phyloP scores from a whole-genome alignment of 768 basidiomycete species.

The Kwoniella sp. region DNA sequence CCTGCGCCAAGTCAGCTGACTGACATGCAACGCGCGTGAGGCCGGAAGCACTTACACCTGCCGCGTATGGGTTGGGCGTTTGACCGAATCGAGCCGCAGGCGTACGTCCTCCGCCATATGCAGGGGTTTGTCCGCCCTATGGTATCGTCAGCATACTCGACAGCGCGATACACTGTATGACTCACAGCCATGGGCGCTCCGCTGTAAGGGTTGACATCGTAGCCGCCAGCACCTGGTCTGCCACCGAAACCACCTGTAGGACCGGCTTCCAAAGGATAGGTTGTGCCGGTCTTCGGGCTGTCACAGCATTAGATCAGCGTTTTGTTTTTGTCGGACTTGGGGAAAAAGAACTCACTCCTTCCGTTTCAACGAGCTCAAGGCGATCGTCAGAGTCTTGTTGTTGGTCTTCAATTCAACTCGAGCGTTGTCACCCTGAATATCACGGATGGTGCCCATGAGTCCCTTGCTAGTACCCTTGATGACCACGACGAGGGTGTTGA shows the following conservation, averaged over 20 bases:
- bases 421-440: conserved; percentile 79
- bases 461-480: conserved; percentile 87
- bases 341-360: conserved; percentile 69
- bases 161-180: neutral
- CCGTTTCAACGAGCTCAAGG: conserved; percentile 70
- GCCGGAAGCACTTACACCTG: conserved; percentile 7
- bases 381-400: conserved; percentile 82
- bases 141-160: conserved; percentile 7
- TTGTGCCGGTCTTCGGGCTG: conserved; percentile 34
- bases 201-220: conserved; percentile 40
- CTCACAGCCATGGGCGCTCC: conserved; percentile 24
- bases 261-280: conserved; percentile 37
- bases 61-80: conserved; percentile 68
- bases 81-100: conserved; percentile 57
- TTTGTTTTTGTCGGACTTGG: too few species aligned
- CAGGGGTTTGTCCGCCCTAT: conserved; percentile 37
- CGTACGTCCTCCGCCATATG: conserved; percentile 41
- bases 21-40: neutral
- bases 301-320: conserved; percentile 1
- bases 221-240: conserved; percentile 21
- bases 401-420: conserved; percentile 86
- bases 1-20: neutral
- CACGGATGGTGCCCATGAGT: conserved; percentile 86
- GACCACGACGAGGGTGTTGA: conserved; percentile 72
- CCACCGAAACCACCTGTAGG: conserved; percentile 10